These are phyloP conservation scores for Perilla frutescens DNA, from an alignment of 257 asterid species.

Conservation along the genomic window DNA sequence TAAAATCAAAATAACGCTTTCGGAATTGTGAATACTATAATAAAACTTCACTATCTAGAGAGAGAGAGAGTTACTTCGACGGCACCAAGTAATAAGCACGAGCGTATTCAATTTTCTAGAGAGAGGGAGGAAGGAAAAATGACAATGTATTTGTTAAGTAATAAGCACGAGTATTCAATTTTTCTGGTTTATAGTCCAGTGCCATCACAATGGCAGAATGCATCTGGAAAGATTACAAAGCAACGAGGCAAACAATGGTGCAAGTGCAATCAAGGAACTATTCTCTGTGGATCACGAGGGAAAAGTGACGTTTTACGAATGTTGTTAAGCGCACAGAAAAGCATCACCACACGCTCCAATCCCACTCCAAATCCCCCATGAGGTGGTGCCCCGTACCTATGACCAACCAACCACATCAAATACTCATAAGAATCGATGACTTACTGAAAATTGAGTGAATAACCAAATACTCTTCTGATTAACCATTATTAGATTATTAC, in stretches of 20 bases:
- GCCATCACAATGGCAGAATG: conserved; percentile 1
- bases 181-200: neutral
- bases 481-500: no score
- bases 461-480: no score
- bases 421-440: no score
- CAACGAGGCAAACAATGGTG: neutral
- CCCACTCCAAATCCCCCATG: conserved; percentile 98
- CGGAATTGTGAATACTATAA: no score
- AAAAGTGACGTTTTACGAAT: conserved; percentile 82
- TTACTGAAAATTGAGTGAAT: no score
- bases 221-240: neutral
- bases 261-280: conserved; percentile 54
- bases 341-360: conserved; percentile 90
- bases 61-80: no score
- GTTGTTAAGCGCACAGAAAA: conserved; percentile 83
- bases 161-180: neutral
- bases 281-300: conserved; percentile 90
- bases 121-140: conserved; percentile 26
- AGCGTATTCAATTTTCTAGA: no score
- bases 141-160: neutral
- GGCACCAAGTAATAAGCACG: no score
- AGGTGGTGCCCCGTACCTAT: conserved; percentile 81
- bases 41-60: no score
- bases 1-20: no score
- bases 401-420: conserved; percentile 11